These are phyloP conservation scores for Aspergillus arachidicola DNA, from an alignment of 2,329 filamentous ascomycete genomes.

Conservation along the genomic window DNA sequence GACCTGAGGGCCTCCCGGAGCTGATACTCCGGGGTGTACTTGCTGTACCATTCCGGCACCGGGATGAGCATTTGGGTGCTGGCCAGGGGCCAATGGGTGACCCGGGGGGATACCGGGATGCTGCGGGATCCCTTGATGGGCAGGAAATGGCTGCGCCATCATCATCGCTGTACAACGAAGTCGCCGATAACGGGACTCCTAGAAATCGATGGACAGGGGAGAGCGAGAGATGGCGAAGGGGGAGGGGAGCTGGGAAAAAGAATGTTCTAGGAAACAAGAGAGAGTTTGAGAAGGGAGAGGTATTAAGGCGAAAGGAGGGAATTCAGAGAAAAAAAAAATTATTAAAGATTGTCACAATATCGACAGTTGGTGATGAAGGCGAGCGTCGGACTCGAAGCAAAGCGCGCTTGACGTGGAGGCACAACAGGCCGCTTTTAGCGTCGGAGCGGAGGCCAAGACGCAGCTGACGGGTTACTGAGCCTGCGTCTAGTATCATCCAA, in stretches of 20 bases:
- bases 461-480: constrained; percentile 36
- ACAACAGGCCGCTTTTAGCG: constrained; percentile 38
- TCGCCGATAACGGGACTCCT: constrained; percentile 37
- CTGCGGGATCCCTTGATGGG: constrained; percentile 61
- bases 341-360: constrained; percentile 10
- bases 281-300: not conserved
- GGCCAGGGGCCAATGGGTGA: constrained; percentile 61
- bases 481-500: constrained; percentile 33
- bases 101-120: constrained; percentile 62
- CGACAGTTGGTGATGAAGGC: constrained; percentile 18
- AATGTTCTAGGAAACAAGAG: not conserved
- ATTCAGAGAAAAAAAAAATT: not conserved
- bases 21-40: constrained; percentile 64
- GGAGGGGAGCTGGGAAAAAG: constrained; percentile 11
- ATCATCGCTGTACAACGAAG: constrained; percentile 51
- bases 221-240: constrained; percentile 7
- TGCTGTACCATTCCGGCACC: constrained; percentile 54
- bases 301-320: not conserved
- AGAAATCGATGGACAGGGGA: constrained; percentile 14
- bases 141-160: constrained; percentile 59
- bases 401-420: constrained; percentile 35
- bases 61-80: constrained; percentile 60
- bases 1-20: constrained; percentile 60
- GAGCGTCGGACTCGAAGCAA: constrained; percentile 25
- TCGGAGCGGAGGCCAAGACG: constrained; percentile 39